A percentile compares a stretch with the other conserved stretches of the same genome.
Evolutionary conservation across 331 rosid genomes (phyloP).

Genomic region (Phaseolus coccineus): DNA sequence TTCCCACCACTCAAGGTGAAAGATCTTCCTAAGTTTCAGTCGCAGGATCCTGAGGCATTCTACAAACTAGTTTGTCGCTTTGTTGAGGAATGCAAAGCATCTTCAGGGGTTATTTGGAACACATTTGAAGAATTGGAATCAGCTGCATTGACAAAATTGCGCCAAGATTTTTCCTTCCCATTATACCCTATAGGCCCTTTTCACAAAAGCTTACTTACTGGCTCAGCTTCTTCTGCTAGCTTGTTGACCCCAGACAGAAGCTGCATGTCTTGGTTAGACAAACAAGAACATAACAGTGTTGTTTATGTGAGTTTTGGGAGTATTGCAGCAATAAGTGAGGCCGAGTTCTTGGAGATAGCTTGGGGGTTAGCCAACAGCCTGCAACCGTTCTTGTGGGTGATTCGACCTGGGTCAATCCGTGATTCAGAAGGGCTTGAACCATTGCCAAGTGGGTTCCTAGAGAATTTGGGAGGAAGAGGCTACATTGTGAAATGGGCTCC

Average conservation of each 20-base stretch:
- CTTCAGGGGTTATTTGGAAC: constrained; percentile 56
- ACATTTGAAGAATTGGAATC: constrained; percentile 60
- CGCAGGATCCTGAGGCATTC: constrained; percentile 34
- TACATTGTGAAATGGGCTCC: constrained; percentile 68
- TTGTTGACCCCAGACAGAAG: constrained; percentile 50
- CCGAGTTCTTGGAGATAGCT: constrained; percentile 59
- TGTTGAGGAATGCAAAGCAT: constrained; percentile 45
- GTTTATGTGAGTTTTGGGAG: constrained; percentile 66
- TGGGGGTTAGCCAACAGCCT: constrained; percentile 61
- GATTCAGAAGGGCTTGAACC: constrained; percentile 58
- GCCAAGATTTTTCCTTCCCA: constrained; percentile 46
- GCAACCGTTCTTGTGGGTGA: constrained; percentile 63
- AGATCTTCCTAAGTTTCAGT: constrained; percentile 52
- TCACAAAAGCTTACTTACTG: constrained; percentile 42
- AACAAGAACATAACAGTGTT: constrained; percentile 44
- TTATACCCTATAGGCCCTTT: constrained; percentile 62
- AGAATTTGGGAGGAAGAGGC: constrained; percentile 48
- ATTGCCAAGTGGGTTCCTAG: constrained; percentile 49
- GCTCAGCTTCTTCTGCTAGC: constrained; percentile 46
- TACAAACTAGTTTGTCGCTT: constrained; percentile 24
- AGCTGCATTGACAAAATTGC: constrained; percentile 30
- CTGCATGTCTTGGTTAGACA: constrained; percentile 64
- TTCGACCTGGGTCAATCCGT: constrained; percentile 46
- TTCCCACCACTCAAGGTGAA: constrained; percentile 64
- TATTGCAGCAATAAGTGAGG: constrained; percentile 41